phyloP scores from a whole-genome alignment of 768 basidiomycete species.

The Amyloporia xantha region DNA sequence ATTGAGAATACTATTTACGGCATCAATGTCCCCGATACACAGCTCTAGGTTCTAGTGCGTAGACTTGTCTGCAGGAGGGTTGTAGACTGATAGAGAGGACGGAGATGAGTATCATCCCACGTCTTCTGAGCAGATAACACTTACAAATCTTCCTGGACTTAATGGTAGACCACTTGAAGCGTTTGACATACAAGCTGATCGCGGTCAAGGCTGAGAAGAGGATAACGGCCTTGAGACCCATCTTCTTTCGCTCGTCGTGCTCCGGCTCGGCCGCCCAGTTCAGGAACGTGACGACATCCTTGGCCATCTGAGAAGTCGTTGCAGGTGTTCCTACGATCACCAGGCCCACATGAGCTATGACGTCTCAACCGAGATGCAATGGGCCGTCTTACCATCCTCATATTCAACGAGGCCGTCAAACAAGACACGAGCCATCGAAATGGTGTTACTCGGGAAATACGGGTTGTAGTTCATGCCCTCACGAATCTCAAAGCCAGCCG shows the following conservation, averaged over 20 bases:
- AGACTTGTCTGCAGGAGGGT: conserved; percentile 49
- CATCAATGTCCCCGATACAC: neutral
- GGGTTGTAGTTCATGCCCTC: conserved; percentile 99
- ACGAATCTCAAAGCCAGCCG: conserved; percentile 89
- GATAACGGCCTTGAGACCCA: conserved; percentile 92
- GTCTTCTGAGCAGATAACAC: conserved; percentile 24
- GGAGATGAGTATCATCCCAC: conserved; percentile 1
- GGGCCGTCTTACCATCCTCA: conserved; percentile 67
- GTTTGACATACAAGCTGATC: conserved; percentile 83
- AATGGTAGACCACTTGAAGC: conserved; percentile 89
- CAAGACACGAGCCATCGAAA: conserved; percentile 95
- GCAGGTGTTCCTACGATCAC: conserved; percentile 73
- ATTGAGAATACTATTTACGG: conserved; percentile 5
- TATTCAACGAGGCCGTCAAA: conserved; percentile 97
- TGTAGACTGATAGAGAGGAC: conserved; percentile 41
- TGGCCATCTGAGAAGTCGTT: conserved; percentile 98
- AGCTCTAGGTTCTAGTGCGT: conserved; percentile 13
- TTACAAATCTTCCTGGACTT: conserved; percentile 91
- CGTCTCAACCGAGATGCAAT: neutral
- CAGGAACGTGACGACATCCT: conserved; percentile 94
- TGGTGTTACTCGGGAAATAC: conserved; percentile 98
- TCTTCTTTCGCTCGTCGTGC: conserved; percentile 95
- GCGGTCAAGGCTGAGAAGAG: conserved; percentile 81
- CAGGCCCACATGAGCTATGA: neutral
- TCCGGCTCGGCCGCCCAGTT: conserved; percentile 98